Evolutionary conservation across 2,329 filamentous ascomycete genomes (phyloP).

Genomic region (Bipolaris gigantea): DNA sequence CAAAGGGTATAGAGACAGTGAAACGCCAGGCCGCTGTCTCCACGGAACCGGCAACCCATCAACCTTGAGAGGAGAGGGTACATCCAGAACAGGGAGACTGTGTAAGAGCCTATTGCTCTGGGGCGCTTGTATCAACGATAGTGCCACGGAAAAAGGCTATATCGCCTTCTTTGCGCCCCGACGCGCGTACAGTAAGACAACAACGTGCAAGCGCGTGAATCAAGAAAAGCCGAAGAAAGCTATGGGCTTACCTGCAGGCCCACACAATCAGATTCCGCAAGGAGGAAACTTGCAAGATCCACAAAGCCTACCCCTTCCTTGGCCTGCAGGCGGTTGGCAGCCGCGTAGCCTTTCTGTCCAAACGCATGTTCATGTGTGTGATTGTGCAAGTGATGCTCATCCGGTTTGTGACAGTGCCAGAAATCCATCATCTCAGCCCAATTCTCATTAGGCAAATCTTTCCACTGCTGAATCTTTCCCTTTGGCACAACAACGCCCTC

Average conservation of each 20-base stretch:
- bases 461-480: slow-evolving; percentile 63
- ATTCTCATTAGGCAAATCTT: slow-evolving; percentile 91
- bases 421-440: slow-evolving; percentile 99
- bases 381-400: slow-evolving; percentile 60
- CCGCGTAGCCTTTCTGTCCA: slow-evolving; percentile 71
- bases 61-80: slow-evolving; percentile 37
- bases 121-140: slow-evolving; percentile 63
- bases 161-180: slow-evolving; percentile 61
- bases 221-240: neutral
- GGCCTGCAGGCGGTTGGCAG: slow-evolving; percentile 72
- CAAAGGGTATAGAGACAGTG: slow-evolving; percentile 36
- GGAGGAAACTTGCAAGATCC: slow-evolving; percentile 75
- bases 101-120: slow-evolving; percentile 48
- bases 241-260: slow-evolving; percentile 48
- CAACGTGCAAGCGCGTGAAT: neutral
- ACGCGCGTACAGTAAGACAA: neutral
- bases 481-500: slow-evolving; percentile 18
- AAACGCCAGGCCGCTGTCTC: slow-evolving; percentile 38
- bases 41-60: slow-evolving; percentile 34
- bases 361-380: slow-evolving; percentile 42
- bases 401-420: slow-evolving; percentile 97
- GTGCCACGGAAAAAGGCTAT: slow-evolving; percentile 50
- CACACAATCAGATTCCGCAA: slow-evolving; percentile 68
- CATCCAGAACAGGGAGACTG: slow-evolving; percentile 21
- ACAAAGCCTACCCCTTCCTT: slow-evolving; percentile 72